These are phyloP conservation scores for Epichloe uncinata DNA, from an alignment of 2,329 filamentous ascomycete genomes.

Conservation along the genomic window DNA sequence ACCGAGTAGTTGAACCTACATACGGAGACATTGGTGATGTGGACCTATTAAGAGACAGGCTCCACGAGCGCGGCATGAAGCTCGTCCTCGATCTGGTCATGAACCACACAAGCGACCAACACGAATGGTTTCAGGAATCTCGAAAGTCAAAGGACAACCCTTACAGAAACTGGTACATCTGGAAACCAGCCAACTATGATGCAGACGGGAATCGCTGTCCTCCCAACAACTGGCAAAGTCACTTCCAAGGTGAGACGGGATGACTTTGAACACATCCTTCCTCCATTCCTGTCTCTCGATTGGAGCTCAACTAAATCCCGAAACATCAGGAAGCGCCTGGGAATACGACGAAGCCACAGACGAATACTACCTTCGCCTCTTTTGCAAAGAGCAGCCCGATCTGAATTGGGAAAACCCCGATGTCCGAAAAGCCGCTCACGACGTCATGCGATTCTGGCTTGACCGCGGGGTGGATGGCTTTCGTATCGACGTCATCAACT, in stretches of 20 bases:
- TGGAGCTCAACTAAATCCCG: too few relatives aligned
- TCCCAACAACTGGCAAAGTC: slow-evolving; percentile 43
- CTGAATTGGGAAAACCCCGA: slow-evolving; percentile 64
- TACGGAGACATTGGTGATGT: slow-evolving; percentile 59
- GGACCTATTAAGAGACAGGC: slow-evolving; percentile 45
- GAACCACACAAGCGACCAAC: slow-evolving; percentile 52
- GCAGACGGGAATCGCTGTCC: slow-evolving; percentile 42
- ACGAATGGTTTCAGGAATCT: slow-evolving; percentile 45
- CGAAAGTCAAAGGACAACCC: slow-evolving; percentile 37
- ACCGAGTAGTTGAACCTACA: slow-evolving; percentile 48
- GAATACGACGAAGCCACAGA: slow-evolving; percentile 34
- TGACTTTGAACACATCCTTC: background rate
- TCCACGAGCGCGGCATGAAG: slow-evolving; percentile 52
- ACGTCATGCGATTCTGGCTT: slow-evolving; percentile 62
- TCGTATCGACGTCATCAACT: slow-evolving; percentile 55
- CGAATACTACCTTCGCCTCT: slow-evolving; percentile 53
- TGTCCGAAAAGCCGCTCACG: slow-evolving; percentile 52
- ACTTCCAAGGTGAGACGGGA: slow-evolving; percentile 22
- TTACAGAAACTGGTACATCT: slow-evolving; percentile 52
- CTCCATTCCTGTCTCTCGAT: background rate
- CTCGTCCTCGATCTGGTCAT: slow-evolving; percentile 61
- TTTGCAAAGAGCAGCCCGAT: slow-evolving; percentile 58
- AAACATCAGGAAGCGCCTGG: slow-evolving; percentile 25
- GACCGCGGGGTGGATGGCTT: slow-evolving; percentile 54
- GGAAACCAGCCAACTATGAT: slow-evolving; percentile 45